Evolutionary conservation across 2,329 filamentous ascomycete species (phyloP), one percentile per base, ranked within the genome.

Genomic region (Didymella glomerata): DNA sequence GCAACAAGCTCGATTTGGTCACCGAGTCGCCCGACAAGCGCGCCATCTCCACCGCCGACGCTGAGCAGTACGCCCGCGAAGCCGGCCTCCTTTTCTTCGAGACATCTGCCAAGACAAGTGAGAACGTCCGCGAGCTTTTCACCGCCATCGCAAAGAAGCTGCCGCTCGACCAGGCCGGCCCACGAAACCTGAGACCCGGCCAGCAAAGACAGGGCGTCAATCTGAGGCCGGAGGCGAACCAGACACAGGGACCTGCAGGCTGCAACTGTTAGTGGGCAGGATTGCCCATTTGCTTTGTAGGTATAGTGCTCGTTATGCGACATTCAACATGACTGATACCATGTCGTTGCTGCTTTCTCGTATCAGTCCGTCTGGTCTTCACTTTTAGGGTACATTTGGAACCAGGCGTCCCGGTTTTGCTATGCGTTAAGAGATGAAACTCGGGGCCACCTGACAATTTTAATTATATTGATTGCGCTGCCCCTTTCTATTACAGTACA

Each of bases 131-230:
- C 73, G 95, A 98, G 70, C 85, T 99, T 52, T 99, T 99, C 81
- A 97, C 94, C 41, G 93, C 93, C 58, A 98, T 99, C 76, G 95
- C 95, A 63, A 97, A 94, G 89, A 98, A 97, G 81, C 85, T 99
- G 66, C 95, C 95, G 30, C 88, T 98, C 69, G 95, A 99, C 76
- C 95, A 98, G 80, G 93, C 89, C 49, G 94, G 93, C n/a, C 92
- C 94, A 64, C 88, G 94, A 76, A 93, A 93, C 77, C 84, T 93
- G 75, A 85, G 93, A 69, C 80, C 79, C 8, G 79, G 74, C 47
- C 74, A 85, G 57, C 85, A 84, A 65, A 83, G 85, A 65, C 82
- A 84, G 57, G 88, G 88, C 52, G 89, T 91, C 36, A 88, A 91
- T 76, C 79, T 91, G 64, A 84, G 88, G 68, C 85, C 85, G 34